A percentile compares a stretch with the other conserved stretches of the same genome.
Conservation (phyloP, 768 basidiomycete species). For the Trametes meyenii region DNA sequence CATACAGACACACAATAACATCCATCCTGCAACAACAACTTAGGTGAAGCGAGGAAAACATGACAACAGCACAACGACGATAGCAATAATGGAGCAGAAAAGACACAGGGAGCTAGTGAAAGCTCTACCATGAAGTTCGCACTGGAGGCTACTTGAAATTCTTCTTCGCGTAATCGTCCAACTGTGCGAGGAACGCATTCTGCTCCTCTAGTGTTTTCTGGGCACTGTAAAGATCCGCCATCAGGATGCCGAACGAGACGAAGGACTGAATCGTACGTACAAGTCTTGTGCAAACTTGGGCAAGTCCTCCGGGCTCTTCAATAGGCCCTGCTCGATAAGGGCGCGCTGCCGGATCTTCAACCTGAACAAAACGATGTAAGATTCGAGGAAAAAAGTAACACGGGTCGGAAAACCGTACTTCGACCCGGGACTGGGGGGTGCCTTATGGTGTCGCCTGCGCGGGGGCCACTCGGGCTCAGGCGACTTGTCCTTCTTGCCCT, state of each 20-base stretch:
- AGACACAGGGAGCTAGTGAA: neutral
- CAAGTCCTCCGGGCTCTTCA: constrained; percentile 54
- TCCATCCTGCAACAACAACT: neutral
- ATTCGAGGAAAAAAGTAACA: neutral
- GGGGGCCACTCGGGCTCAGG: constrained; percentile 66
- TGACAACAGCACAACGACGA: neutral
- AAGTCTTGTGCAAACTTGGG: constrained; percentile 61
- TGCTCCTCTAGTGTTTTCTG: constrained; percentile 31
- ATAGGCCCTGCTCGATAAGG: constrained; percentile 62
- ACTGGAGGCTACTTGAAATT: constrained; percentile 2
- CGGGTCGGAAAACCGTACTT: constrained; percentile 43
- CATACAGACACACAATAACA: neutral
- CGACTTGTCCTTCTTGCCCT: constrained; percentile 27
- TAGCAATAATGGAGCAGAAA: neutral
- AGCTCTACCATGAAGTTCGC: no score
- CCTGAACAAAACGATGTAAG: constrained; percentile 37
- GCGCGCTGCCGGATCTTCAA: constrained; percentile 58
- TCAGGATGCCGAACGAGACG: neutral
- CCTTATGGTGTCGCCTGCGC: constrained; percentile 56
- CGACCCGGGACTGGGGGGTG: constrained; percentile 47
- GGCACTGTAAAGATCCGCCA: constrained; percentile 9
- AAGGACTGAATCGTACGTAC: constrained; percentile 43
- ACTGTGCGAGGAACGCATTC: constrained; percentile 27
- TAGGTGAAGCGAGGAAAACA: neutral
- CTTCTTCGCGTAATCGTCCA: constrained; percentile 26